Percentiles rank a stretch among this genome's conserved stretches.
phyloP scores from a whole-genome alignment of 768 basidiomycete genomes.

The Sutorius australiensis region DNA sequence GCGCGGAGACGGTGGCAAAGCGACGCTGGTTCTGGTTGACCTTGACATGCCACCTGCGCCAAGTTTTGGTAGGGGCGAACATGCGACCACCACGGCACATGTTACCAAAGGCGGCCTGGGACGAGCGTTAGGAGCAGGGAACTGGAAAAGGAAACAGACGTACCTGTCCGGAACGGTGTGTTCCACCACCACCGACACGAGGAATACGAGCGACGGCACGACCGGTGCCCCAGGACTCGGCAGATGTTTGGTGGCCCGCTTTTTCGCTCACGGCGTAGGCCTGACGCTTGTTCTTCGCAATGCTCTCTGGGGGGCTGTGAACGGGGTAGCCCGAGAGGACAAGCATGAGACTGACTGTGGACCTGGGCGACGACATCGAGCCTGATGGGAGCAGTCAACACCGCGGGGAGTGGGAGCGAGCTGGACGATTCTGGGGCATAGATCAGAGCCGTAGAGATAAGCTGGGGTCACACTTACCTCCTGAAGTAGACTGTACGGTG shows the following conservation, averaged over 20 bases:
- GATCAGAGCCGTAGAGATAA: rapidly evolving
- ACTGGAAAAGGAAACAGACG: background rate
- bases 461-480: conserved; percentile 22
- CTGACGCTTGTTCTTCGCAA: conserved; percentile 97
- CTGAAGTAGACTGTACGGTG: conserved; percentile 69
- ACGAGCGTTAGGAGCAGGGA: conserved; percentile 1
- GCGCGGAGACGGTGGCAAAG: conserved; percentile 95
- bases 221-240: conserved; percentile 99
- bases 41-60: conserved; percentile 99
- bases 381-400: conserved; percentile 96
- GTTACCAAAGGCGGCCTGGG: conserved; percentile 97
- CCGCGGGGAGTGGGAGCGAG: conserved; percentile 91
- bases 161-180: conserved; percentile 96
- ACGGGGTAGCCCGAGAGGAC: background rate
- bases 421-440: conserved; percentile 65
- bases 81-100: conserved; percentile 99
- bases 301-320: conserved; percentile 63
- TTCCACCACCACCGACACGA: conserved; percentile 98
- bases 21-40: conserved; percentile 99
- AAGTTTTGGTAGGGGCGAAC: conserved; percentile 99
- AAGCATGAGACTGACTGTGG: conserved; percentile 79
- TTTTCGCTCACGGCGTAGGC: conserved; percentile 95
- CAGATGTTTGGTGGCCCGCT: conserved; percentile 98
- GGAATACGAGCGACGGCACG: conserved; percentile 99
- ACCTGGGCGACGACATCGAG: conserved; percentile 98